Percentiles rank a stretch among this genome's conserved stretches.
phyloP scores from a whole-genome alignment of 108 stramenopile genomes.

The Aurantiochytrium sp. region DNA sequence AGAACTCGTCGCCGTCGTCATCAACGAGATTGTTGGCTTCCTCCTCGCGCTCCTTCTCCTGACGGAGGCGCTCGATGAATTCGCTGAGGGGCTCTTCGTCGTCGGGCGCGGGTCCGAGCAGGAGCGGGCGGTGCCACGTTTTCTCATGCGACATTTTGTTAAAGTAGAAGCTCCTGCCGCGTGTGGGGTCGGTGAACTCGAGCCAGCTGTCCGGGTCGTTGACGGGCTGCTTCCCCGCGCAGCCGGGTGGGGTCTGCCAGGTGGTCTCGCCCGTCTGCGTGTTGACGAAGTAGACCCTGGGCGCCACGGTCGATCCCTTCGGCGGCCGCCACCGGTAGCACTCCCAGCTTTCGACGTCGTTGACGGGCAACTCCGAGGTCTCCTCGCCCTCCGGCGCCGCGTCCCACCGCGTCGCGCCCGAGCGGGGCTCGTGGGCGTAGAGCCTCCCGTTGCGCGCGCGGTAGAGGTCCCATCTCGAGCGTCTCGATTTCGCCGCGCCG shows the following conservation, averaged over 20 bases:
- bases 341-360: not conserved
- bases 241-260: not conserved
- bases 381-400: not conserved
- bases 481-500: not conserved
- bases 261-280: not conserved
- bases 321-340: not conserved
- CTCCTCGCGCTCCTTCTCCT: not conserved
- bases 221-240: not conserved
- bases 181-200: not conserved
- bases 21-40: not conserved
- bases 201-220: not conserved
- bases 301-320: not conserved
- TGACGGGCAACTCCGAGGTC: not conserved
- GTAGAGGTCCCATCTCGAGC: not conserved
- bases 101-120: not conserved
- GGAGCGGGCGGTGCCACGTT: not conserved
- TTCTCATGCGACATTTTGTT: constrained; percentile 19
- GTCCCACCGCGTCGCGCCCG: not conserved
- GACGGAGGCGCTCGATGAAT: not conserved
- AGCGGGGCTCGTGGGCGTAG: not conserved
- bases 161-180: not conserved
- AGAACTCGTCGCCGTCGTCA: not conserved
- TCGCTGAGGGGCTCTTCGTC: not conserved
- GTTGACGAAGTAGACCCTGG: not conserved
- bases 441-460: not conserved